Evolutionary conservation across 179 eudicot species (phyloP), one percentile per base, ranked within the genome.

Genomic region (Beta lomatogona): DNA sequence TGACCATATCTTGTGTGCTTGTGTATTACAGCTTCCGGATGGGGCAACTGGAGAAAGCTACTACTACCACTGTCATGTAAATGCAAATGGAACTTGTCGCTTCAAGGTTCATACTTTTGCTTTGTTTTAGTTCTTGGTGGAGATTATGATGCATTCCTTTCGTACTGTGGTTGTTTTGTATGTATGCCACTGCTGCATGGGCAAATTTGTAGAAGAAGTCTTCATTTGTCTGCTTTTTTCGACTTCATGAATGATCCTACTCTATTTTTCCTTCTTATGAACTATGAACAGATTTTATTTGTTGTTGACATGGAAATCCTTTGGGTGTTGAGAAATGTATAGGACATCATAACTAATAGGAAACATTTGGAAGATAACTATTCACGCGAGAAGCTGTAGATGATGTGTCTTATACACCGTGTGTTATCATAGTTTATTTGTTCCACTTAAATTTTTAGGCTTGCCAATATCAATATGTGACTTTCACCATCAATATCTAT

Each of bases 51-150:
- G 88, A 65, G 85, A 80, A 78, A 89, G 86, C 2, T 79, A 84
- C 80, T 59, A 73, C 46, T 94, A 91, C 81, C 83, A 88, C 75
- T 94, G 97, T 68, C 84, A 90, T 84, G 91, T 92, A 78, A 25
- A 73, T 83, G 82, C 66, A 55, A 89, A 89, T 79, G 91, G 90
- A 79, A 86, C 82, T 76, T 89, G 73, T 77, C 71, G 59, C 65
- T 92, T 92, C 84, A 89, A 92, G 93, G 98, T 92, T 59, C 80
- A 87, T 83, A 45, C 61, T 50, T 65, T 36, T 44, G 50, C 45
- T 41, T 73, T 60, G 12, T 12, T 7, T 45, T 10, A 15, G 31
- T 28, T 45, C 36, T 16, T 19, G 64, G 41, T 53, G 19, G 65
- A 59, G 4, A 19, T 78, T 22, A 45, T 64, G 67, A 54, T 78